A percentile compares a stretch with the other conserved stretches of the same genome.
These are phyloP conservation scores for Cucurbita maxima DNA, from an alignment of 306 rosid species.

Conservation along the genomic window DNA sequence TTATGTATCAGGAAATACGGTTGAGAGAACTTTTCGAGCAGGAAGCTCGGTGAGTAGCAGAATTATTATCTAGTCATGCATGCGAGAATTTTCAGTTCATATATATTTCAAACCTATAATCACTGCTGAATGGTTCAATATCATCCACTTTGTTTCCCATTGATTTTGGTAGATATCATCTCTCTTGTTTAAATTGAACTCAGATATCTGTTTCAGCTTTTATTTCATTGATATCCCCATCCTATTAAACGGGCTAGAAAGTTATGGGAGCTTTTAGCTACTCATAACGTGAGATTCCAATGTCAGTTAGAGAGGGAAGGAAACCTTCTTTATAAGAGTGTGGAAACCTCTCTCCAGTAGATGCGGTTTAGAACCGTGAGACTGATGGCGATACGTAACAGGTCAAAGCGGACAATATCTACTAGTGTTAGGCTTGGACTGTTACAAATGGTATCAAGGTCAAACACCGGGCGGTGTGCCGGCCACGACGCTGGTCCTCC, in stretches of 20 bases:
- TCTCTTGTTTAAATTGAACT: background rate
- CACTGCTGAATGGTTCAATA: background rate
- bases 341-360: too few relatives aligned
- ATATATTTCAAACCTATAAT: background rate
- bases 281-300: too few relatives aligned
- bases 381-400: too few relatives aligned
- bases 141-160: background rate
- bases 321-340: too few relatives aligned
- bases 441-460: too few relatives aligned
- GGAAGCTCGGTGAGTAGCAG: slow-evolving; percentile 44
- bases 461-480: too few relatives aligned
- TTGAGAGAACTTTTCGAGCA: slow-evolving; percentile 90
- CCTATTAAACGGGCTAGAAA: background rate
- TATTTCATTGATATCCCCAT: background rate
- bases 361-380: too few relatives aligned
- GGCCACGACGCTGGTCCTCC: too few relatives aligned
- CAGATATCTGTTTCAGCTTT: background rate
- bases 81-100: background rate
- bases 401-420: too few relatives aligned
- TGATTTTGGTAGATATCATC: background rate
- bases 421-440: too few relatives aligned
- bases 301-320: too few relatives aligned
- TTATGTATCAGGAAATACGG: slow-evolving; percentile 68
- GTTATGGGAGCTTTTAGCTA: background rate
- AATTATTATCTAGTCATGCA: background rate